Base-by-base conservation (phyloP, 2,329 filamentous ascomycete genomes). In the Calonectria ilicicola region DNA sequence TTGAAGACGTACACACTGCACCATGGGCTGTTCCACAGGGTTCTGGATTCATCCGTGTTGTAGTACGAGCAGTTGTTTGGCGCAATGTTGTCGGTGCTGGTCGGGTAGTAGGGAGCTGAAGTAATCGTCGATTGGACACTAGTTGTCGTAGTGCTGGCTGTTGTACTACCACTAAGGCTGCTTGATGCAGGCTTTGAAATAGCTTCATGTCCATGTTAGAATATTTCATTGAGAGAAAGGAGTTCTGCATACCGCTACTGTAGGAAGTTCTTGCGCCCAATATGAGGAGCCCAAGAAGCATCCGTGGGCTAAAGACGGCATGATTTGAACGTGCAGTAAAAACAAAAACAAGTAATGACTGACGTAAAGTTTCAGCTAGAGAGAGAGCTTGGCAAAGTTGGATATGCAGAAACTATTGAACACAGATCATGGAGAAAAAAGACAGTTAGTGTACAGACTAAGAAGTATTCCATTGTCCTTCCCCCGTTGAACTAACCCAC, bases 31-130 rank as follows among this genome's bases (percentile, higher is more conserved):
- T 67, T 46, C 65, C 65, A 67, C 32, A 67, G 17, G 12, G 46
- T 66, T 42, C 44, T 14, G 5, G 21, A 32, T n/a, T 66, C 47
- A n/a, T 8, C 15, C 15, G 32, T 19, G 32, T 66, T 66, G 35
- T 42, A 66, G 47, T 53, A 66, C 4, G 64, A 66, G 17, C 64
- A 66, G 35, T 27, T 66, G 10, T 66, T 66, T 2, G 38, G 15
- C 2, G 9, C 23, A 3, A 67, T 19, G 5, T 17, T 14, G 10
- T 10, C 35, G 10, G n/a, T 27, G 21, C 15, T 19, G 6, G 7
- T 40, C 6, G n/a, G 29, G 12, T 17, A 23, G 12, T 14, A 46
- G 17, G 65, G 32, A 3, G 47, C 38, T 21, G 32, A 21, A 9
- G 65, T 67, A 15, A 66, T 58, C 1, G 65, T 67, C 4, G 49